Conservation (phyloP, 2,329 filamentous ascomycete species). For the Uncinocarpus reesii region DNA sequence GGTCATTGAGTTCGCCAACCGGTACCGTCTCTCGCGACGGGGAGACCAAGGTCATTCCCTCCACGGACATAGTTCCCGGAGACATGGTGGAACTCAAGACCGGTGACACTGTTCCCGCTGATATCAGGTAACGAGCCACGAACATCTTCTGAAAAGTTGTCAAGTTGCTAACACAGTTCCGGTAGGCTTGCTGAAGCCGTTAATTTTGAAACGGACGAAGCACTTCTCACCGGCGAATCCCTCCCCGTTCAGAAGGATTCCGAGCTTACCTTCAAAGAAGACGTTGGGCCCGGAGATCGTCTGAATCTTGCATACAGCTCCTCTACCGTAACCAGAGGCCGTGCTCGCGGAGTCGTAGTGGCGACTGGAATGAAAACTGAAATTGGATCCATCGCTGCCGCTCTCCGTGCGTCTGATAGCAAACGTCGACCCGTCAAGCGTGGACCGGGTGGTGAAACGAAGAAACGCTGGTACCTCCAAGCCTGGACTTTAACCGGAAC, state of each 20-base stretch:
- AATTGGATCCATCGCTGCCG: slow-evolving; percentile 54
- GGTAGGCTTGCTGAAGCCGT: slow-evolving; percentile 44
- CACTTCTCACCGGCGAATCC: slow-evolving; percentile 53
- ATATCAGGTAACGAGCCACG: slow-evolving; percentile 26
- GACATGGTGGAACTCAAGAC: slow-evolving; percentile 46
- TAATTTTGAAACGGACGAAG: slow-evolving; percentile 52
- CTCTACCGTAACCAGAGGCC: slow-evolving; percentile 52
- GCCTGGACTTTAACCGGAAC: slow-evolving; percentile 44
- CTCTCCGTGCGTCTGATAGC: slow-evolving; percentile 51
- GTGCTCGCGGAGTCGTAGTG: slow-evolving; percentile 51
- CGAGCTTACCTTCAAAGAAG: slow-evolving; percentile 40
- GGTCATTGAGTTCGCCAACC: slow-evolving; percentile 43
- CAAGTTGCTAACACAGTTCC: neutral
- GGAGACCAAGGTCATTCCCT: slow-evolving; percentile 41
- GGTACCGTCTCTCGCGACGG: slow-evolving; percentile 44
- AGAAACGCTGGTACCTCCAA: slow-evolving; percentile 45
- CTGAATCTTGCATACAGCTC: slow-evolving; percentile 54
- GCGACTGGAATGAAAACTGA: slow-evolving; percentile 52
- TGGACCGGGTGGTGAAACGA: slow-evolving; percentile 39
- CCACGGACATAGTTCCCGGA: slow-evolving; percentile 48
- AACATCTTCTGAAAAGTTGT: neutral
- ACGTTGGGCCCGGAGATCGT: slow-evolving; percentile 50
- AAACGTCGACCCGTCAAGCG: slow-evolving; percentile 44
- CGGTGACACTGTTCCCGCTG: slow-evolving; percentile 42
- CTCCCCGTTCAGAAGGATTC: slow-evolving; percentile 48